Percentiles rank a stretch among this genome's conserved stretches.
These are phyloP conservation scores for Sporothrix luriei DNA, from an alignment of 2,329 filamentous ascomycete genomes.

Conservation along the genomic window DNA sequence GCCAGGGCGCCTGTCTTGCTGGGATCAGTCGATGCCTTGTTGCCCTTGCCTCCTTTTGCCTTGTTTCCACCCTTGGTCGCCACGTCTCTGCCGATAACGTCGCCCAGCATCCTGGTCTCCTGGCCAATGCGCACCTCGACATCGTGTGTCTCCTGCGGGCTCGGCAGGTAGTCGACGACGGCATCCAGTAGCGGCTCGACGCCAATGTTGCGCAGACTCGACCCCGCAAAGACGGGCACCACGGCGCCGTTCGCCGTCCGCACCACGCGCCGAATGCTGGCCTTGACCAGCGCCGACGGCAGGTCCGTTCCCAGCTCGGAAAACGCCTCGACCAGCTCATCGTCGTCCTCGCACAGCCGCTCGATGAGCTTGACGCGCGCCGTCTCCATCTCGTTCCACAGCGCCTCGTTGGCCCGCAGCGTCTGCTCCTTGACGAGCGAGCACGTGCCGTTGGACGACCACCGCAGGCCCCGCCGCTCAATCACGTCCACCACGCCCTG, in stretches of 20 bases:
- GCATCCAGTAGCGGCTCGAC: conserved; percentile 90
- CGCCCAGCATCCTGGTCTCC: conserved; percentile 52
- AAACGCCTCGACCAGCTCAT: conserved; percentile 80
- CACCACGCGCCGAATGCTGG: conserved; percentile 73
- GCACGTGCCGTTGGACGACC: conserved; percentile 51
- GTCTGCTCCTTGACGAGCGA: conserved; percentile 40
- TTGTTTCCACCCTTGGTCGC: conserved; percentile 24
- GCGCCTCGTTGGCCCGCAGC: conserved; percentile 57
- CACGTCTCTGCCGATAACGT: conserved; percentile 44
- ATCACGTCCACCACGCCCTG: conserved; percentile 84
- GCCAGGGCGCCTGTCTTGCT: conserved; percentile 49
- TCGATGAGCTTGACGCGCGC: conserved; percentile 81
- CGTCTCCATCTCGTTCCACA: conserved; percentile 68
- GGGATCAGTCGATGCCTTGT: conserved; percentile 32
- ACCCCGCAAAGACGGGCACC: conserved; percentile 86
- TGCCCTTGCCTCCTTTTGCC: conserved; percentile 42
- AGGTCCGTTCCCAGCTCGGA: conserved; percentile 78
- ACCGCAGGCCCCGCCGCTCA: conserved; percentile 72
- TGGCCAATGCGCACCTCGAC: conserved; percentile 46
- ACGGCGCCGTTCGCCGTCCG: conserved; percentile 68
- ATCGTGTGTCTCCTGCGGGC: conserved; percentile 54
- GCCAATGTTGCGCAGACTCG: conserved; percentile 91
- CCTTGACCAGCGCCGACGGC: conserved; percentile 65
- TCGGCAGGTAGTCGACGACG: conserved; percentile 83
- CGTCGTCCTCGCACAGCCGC: conserved; percentile 83